Base-by-base conservation (phyloP, 257 asterid genomes). In the Dorcoceras hygrometricum region DNA sequence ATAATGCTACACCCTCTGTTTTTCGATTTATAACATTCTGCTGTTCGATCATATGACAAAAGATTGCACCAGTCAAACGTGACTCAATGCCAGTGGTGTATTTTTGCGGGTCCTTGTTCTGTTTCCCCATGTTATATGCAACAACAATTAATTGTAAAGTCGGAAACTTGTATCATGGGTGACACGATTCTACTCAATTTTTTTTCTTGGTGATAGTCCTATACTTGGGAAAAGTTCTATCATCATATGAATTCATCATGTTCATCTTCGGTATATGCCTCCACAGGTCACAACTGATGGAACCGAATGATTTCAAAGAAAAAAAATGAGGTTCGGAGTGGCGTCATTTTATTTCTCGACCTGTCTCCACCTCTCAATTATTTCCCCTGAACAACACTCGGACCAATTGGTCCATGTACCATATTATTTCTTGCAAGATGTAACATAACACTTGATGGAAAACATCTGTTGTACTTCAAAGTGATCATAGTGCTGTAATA, bases 261-360 rank as follows among this genome's bases (percentile, higher is more conserved):
- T 20, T 2, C 36, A 10, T 22, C 55, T 10, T 20, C 26, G 29
- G 29, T 24, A 4, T 32, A 3, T 70, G 59, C 69, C 65, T 24
- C 22, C 80, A 82, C 87, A 86, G 88, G 88, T 82, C 90, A 24
- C 84, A 43, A 43, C 51, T 43, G 51, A 43, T 43, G 51, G 51
- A 43, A 14, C 51, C 14, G 6, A 14, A 43, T 43, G 51, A 43
- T 1, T 36, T 43, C 51, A 43, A 43, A 43, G 51, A 43, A 43
- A n/a, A n/a, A n/a, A 43, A 43, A 3, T 14, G 4, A 43, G 51
- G 51, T 43, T 14, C 5, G 6, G 51, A 43, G 51, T 12, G 19
- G 19, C 4, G 51, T 43, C 51, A 1, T 14, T 43, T 14, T 14
- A 14, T 14, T 3, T 43, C 51, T 39, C n/a, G n/a, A 14, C 18